These are phyloP conservation scores for Phytopythium montanum DNA, from an alignment of 352 stramenopile species.

Conservation along the genomic window DNA sequence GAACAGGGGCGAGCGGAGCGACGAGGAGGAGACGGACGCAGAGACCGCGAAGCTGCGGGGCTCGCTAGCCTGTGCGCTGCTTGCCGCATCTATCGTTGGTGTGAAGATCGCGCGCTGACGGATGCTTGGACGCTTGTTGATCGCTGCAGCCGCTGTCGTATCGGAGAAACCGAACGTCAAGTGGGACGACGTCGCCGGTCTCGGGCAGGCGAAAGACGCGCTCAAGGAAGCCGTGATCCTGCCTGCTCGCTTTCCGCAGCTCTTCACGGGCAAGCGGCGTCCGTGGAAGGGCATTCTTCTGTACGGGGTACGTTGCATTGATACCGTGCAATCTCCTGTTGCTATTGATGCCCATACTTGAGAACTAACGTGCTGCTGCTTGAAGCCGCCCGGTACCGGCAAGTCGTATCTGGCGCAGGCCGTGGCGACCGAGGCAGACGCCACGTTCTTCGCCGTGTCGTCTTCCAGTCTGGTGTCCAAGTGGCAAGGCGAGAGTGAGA, in stretches of 20 bases:
- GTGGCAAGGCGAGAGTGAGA: conserved; percentile 96
- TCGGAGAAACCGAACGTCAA: conserved; percentile 94
- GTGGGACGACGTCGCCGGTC: conserved; percentile 96
- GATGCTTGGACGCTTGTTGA: not conserved
- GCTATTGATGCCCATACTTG: not conserved
- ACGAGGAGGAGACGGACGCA: conserved; percentile 91
- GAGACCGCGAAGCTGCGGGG: conserved; percentile 96
- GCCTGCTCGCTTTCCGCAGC: conserved; percentile 94
- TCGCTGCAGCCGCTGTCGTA: conserved; percentile 68
- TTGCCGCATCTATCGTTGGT: not conserved
- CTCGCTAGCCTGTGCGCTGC: conserved; percentile 83
- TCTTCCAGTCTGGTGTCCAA: conserved; percentile 98
- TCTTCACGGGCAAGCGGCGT: conserved; percentile 92
- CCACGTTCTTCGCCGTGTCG: conserved; percentile 97
- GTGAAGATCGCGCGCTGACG: not conserved
- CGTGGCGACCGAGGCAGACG: conserved; percentile 98
- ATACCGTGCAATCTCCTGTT: conserved; percentile 12
- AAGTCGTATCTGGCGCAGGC: conserved; percentile 98
- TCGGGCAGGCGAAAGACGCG: conserved; percentile 96
- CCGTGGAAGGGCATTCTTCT: conserved; percentile 97
- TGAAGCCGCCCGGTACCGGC: conserved; percentile 82
- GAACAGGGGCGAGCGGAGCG: conserved; percentile 68
- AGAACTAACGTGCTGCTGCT: conserved; percentile 9
- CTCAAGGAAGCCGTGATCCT: conserved; percentile 99
- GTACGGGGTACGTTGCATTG: conserved; percentile 91